phyloP scores from a whole-genome alignment of 345 rosid genomes.

The Noccaea bulbosa region DNA sequence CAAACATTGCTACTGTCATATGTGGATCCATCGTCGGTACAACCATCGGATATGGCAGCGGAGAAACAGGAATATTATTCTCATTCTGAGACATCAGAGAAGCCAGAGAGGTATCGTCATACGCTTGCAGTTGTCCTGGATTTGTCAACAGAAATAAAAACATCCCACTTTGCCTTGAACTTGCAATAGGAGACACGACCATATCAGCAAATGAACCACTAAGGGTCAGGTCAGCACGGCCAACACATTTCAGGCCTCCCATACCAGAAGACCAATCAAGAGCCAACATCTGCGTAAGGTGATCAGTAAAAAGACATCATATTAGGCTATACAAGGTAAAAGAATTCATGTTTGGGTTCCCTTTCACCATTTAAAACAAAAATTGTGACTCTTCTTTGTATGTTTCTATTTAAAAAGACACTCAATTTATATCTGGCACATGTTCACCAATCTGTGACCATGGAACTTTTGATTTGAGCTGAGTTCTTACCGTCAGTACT shows the following conservation, averaged over 20 bases:
- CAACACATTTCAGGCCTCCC: conserved; percentile 64
- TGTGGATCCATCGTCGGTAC: conserved; percentile 67
- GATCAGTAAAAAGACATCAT: conserved; percentile 34
- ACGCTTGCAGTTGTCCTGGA: conserved; percentile 76
- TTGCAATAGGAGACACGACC: conserved; percentile 63
- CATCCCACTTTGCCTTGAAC: conserved; percentile 47
- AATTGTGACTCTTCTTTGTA: not conserved
- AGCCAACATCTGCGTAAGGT: conserved; percentile 59
- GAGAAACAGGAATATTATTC: conserved; percentile 47
- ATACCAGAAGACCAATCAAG: conserved; percentile 75
- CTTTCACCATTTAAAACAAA: conserved; percentile 29
- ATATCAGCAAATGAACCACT: conserved; percentile 82
- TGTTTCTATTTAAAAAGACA: conserved; percentile 25
- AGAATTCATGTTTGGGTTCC: conserved; percentile 27
- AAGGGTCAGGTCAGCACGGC: conserved; percentile 70
- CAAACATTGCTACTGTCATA: conserved; percentile 60
- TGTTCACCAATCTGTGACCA: conserved; percentile 30
- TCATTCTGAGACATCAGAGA: conserved; percentile 56
- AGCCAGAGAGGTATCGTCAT: conserved; percentile 60
- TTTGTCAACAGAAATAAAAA: conserved; percentile 64
- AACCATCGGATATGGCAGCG: conserved; percentile 58
- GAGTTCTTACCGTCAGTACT: conserved; percentile 69
- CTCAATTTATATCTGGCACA: conserved; percentile 1
- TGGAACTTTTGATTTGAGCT: conserved; percentile 22
- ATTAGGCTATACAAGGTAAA: conserved; percentile 31